These are phyloP conservation scores for Staphylotrichum tortipilum DNA, from an alignment of 495 filamentous ascomycete genomes.

Conservation along the genomic window DNA sequence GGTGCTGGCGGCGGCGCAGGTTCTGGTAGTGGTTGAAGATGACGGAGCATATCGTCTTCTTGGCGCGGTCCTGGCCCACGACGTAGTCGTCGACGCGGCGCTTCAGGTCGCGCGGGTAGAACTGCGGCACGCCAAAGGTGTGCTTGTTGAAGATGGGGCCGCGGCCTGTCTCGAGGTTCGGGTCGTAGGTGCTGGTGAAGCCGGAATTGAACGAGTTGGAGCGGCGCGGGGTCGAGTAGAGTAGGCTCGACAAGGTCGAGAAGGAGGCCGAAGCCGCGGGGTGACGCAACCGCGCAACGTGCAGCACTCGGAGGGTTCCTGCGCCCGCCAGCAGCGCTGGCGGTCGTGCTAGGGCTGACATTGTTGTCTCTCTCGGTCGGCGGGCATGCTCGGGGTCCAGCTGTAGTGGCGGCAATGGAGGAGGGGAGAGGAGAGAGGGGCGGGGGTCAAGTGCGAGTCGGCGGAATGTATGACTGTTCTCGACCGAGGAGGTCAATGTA, in stretches of 20 bases:
- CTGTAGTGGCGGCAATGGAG: too few relatives aligned
- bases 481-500: too few relatives aligned
- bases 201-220: conserved; percentile 35
- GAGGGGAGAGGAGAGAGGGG: too few relatives aligned
- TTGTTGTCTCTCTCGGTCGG: conserved; percentile 20
- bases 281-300: conserved; percentile 10
- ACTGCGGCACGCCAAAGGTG: conserved; percentile 53
- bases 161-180: conserved; percentile 43
- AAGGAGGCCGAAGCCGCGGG: conserved; percentile 31
- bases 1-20: conserved; percentile 66
- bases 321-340: conserved; percentile 14
- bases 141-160: conserved; percentile 40
- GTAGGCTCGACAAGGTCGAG: conserved; percentile 25
- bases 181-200: conserved; percentile 71
- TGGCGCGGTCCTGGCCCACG: conserved; percentile 92
- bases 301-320: conserved; percentile 2
- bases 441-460: too few relatives aligned
- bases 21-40: conserved; percentile 97
- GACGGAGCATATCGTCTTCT: conserved; percentile 84
- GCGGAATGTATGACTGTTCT: too few relatives aligned
- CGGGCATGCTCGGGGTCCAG: conserved; percentile 15
- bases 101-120: conserved; percentile 80
- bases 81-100: conserved; percentile 91
- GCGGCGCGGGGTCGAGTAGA: conserved; percentile 24
- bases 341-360: conserved; percentile 28